Conservation (phyloP, 768 basidiomycete genomes). For the Terana coerulea region DNA sequence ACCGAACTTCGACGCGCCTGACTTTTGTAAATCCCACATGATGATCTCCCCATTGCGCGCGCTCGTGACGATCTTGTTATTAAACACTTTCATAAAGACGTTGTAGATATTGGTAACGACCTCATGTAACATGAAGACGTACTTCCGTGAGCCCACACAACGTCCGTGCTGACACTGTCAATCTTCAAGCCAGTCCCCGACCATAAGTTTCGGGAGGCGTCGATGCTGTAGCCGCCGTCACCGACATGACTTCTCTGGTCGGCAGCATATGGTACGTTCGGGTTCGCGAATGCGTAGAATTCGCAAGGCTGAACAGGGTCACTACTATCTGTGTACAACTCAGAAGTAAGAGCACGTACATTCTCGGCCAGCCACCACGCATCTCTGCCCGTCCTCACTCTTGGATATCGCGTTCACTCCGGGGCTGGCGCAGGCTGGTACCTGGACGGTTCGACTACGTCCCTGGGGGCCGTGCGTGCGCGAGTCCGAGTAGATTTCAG, state of each 20-base stretch:
- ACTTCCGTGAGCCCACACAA: constrained; percentile 70
- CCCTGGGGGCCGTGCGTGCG: constrained; percentile 42
- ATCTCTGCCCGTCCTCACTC: constrained; percentile 61
- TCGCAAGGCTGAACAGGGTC: constrained; percentile 25
- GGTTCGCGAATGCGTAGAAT: constrained; percentile 51
- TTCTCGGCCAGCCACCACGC: constrained; percentile 77
- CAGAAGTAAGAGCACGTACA: constrained; percentile 43
- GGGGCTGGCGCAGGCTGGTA: constrained; percentile 52
- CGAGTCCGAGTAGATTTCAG: constrained; percentile 38
- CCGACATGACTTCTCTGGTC: constrained; percentile 55
- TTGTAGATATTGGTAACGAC: not conserved
- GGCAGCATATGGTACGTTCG: constrained; percentile 26
- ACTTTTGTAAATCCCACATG: constrained; percentile 76
- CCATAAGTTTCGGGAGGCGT: constrained; percentile 75
- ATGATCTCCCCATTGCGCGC: constrained; percentile 80
- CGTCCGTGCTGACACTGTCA: constrained; percentile 74
- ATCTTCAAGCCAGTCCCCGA: constrained; percentile 74
- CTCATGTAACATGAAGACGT: constrained; percentile 2
- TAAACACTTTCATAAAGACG: constrained; percentile 46
- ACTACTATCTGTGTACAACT: constrained; percentile 43
- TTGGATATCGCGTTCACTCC: constrained; percentile 69
- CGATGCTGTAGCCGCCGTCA: constrained; percentile 62
- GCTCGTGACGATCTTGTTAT: constrained; percentile 75
- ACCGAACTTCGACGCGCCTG: constrained; percentile 70
- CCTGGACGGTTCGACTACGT: constrained; percentile 50